phyloP scores from a whole-genome alignment of 192 early-diverging fungal species.

The Gigaspora rosea region DNA sequence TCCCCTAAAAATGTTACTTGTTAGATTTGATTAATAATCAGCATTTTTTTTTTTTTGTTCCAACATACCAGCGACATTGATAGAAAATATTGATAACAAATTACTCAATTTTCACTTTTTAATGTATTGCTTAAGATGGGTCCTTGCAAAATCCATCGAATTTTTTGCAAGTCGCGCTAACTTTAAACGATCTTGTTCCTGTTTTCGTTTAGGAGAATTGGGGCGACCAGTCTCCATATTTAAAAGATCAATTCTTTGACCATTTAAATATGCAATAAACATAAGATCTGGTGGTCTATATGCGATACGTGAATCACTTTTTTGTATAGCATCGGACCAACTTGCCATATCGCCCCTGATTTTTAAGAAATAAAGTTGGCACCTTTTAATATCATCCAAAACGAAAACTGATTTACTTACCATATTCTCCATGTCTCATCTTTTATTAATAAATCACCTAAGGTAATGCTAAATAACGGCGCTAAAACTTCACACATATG shows the following conservation, averaged over 20 bases:
- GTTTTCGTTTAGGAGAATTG: constrained; percentile 14
- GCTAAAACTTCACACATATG: constrained; percentile 22
- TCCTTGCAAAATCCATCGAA: background rate
- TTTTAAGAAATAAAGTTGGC: background rate
- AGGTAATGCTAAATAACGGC: constrained; percentile 9
- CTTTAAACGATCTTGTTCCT: constrained; percentile 10
- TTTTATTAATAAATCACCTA: constrained; percentile 15
- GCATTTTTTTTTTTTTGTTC: too few species aligned
- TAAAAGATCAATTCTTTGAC: background rate
- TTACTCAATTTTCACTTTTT: background rate
- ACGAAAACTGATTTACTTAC: background rate
- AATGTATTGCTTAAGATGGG: background rate
- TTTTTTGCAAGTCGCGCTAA: constrained; percentile 4
- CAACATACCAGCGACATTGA: constrained; percentile 19
- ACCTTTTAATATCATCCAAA: background rate
- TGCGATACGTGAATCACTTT: background rate
- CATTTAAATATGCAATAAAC: constrained; percentile 1
- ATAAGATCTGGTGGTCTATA: constrained; percentile 4
- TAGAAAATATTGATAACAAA: constrained; percentile 11
- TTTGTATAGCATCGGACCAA: constrained; percentile 1
- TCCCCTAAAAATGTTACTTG: constrained; percentile 8
- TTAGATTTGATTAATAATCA: background rate
- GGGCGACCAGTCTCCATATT: constrained; percentile 9
- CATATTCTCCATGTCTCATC: background rate
- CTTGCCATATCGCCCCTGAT: constrained; percentile 1